These are phyloP conservation scores for Lasiosphaeria miniovina DNA, from an alignment of 495 filamentous ascomycete genomes.

Conservation along the genomic window DNA sequence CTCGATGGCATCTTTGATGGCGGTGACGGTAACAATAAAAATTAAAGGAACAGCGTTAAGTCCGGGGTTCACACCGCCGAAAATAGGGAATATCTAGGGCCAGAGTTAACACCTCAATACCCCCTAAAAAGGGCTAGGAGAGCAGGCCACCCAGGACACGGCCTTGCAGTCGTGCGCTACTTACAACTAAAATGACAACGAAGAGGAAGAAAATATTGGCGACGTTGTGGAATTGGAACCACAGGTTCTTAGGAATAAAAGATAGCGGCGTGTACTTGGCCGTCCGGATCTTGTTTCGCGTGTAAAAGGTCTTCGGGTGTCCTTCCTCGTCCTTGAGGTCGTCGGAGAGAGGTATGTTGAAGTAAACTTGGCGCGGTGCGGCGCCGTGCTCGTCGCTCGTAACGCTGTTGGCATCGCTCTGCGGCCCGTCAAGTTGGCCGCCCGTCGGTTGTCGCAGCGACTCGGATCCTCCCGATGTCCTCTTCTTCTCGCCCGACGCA, in stretches of 20 bases:
- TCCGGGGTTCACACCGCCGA: conserved; percentile 86
- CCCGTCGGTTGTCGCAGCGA: conserved; percentile 42
- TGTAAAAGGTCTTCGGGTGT: conserved; percentile 63
- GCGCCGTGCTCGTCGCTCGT: conserved; percentile 33
- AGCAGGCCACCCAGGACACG: neutral
- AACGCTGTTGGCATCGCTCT: conserved; percentile 18
- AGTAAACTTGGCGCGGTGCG: conserved; percentile 60
- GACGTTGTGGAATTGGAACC: conserved; percentile 97
- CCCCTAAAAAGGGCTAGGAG: neutral
- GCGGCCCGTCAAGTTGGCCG: conserved; percentile 20
- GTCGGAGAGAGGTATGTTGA: conserved; percentile 79
- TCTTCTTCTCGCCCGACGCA: conserved; percentile 67
- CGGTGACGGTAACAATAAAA: conserved; percentile 87
- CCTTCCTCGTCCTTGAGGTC: conserved; percentile 83
- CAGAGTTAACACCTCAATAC: conserved; percentile 1
- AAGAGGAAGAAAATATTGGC: conserved; percentile 98
- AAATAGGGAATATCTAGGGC: conserved; percentile 86
- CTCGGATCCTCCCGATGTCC: conserved; percentile 55
- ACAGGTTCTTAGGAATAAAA: conserved; percentile 97
- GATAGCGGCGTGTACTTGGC: conserved; percentile 94
- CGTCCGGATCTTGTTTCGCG: conserved; percentile 95
- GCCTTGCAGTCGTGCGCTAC: conserved; percentile 29
- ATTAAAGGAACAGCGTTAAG: conserved; percentile 90
- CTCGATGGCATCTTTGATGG: conserved; percentile 95
- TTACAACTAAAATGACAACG: conserved; percentile 87